These are phyloP conservation scores for Trichoderma sp. DNA, from an alignment of 2,329 filamentous ascomycete species.

Conservation along the genomic window DNA sequence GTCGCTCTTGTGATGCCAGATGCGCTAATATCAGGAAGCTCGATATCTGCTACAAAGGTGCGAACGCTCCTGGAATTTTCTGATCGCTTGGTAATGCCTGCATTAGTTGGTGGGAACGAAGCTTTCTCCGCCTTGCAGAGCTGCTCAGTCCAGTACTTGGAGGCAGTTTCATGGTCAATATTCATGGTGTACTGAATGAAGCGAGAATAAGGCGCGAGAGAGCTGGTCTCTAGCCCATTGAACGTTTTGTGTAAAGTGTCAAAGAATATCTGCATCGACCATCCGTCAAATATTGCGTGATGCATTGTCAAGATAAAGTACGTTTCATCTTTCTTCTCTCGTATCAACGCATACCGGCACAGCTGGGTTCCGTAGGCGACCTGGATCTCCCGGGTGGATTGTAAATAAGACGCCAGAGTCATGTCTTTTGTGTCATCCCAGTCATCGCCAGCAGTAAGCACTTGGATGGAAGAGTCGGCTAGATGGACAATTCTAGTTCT, in stretches of 20 bases:
- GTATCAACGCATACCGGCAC: conserved; percentile 17
- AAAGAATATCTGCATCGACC: conserved; percentile 20
- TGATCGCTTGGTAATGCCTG: neutral
- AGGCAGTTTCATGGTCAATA: neutral
- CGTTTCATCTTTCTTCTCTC: neutral
- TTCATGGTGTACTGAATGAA: conserved; percentile 19
- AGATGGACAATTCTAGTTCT: conserved; percentile 28
- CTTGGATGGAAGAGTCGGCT: conserved; percentile 22
- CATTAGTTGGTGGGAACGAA: neutral
- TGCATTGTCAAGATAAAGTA: conserved; percentile 18
- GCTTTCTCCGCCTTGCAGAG: conserved; percentile 7
- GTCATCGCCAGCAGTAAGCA: conserved; percentile 22
- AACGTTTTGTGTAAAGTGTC: neutral
- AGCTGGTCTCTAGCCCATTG: neutral
- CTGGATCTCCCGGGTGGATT: neutral
- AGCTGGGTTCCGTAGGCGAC: conserved; percentile 11
- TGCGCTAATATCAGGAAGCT: neutral
- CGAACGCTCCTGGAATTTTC: neutral
- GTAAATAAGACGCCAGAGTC: neutral
- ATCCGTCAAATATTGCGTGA: conserved; percentile 31
- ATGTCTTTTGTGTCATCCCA: conserved; percentile 1
- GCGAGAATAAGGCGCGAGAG: neutral
- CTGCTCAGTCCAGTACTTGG: conserved; percentile 9
- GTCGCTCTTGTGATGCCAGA: conserved; percentile 28
- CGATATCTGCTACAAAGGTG: neutral